Evolutionary conservation across 257 asterid species (phyloP).

Genomic region (Anisodus acutangulus): DNA sequence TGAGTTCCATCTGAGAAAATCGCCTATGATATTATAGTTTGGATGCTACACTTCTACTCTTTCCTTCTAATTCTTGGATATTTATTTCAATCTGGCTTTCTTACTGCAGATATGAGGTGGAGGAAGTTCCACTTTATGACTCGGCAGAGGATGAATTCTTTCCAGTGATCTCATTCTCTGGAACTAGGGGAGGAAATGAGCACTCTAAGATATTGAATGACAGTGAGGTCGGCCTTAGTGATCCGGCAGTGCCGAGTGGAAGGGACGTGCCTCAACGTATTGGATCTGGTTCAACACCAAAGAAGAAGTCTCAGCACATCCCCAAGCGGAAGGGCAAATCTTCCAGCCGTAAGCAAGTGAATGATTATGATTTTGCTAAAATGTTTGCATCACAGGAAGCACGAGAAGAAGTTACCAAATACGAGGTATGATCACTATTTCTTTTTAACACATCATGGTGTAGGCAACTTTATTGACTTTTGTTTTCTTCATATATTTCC

Average conservation of each 20-base stretch:
- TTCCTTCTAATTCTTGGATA: conserved; percentile 11
- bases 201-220: conserved; percentile 40
- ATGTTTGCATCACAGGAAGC: conserved; percentile 71
- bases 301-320: conserved; percentile 58
- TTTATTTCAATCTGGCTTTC: conserved; percentile 32
- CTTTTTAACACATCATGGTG: not conserved
- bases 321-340: conserved; percentile 53
- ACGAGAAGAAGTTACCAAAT: conserved; percentile 66
- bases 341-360: conserved; percentile 53
- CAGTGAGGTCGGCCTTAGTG: conserved; percentile 33
- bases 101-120: conserved; percentile 74
- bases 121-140: conserved; percentile 86
- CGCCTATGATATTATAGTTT: not conserved
- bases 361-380: conserved; percentile 59
- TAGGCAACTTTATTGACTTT: not conserved
- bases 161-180: conserved; percentile 37
- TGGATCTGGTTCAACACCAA: conserved; percentile 55
- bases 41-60: not conserved
- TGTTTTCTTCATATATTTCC: not conserved
- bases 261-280: conserved; percentile 24
- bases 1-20: not conserved
- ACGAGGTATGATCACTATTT: conserved; percentile 55
- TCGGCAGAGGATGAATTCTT: conserved; percentile 91
- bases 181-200: conserved; percentile 38
- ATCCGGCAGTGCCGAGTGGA: no score